Evolutionary conservation across 345 rosid genomes (phyloP).

Genomic region (Eucalyptus virginea): DNA sequence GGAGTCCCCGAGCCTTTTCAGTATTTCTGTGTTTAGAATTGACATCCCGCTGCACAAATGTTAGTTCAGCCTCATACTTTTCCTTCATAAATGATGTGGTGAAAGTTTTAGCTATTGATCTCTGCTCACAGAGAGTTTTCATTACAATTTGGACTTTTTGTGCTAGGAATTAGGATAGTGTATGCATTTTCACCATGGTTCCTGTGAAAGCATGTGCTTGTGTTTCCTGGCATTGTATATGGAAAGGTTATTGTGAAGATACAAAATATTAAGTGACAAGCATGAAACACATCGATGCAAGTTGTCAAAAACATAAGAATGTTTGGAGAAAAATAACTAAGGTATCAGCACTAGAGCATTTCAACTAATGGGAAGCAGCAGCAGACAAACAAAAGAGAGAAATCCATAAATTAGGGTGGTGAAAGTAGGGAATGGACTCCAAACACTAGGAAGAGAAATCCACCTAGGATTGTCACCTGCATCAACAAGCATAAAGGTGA

Average conservation of each 20-base stretch:
- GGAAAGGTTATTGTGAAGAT: background rate
- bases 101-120: background rate
- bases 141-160: background rate
- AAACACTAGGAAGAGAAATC: conserved; percentile 3
- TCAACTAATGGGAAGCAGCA: background rate
- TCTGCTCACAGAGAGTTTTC: background rate
- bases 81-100: background rate
- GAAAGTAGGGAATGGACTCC: conserved; percentile 4
- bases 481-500: background rate
- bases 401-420: background rate
- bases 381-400: background rate
- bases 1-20: background rate
- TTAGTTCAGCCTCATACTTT: background rate
- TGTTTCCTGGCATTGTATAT: background rate
- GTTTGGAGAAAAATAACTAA: background rate
- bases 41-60: background rate
- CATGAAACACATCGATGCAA: background rate
- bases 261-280: background rate
- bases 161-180: background rate
- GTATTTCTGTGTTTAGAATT: background rate
- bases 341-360: background rate
- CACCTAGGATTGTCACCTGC: background rate
- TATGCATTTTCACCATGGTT: background rate
- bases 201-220: background rate
- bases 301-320: background rate